phyloP scores from a whole-genome alignment of 1,284 basidiomycete species.

The Leccinum holopus region DNA sequence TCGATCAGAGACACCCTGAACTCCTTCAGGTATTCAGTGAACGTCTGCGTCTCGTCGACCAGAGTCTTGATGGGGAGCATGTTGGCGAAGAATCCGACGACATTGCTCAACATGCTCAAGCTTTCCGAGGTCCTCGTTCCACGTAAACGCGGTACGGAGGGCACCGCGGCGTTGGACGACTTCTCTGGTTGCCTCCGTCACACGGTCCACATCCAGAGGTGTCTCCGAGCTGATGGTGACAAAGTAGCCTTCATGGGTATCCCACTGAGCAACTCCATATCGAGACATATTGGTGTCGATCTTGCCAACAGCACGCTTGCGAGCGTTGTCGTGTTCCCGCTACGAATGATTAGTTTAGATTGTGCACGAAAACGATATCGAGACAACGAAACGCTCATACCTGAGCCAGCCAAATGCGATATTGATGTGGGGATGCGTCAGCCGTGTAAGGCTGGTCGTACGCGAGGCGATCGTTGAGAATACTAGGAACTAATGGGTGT shows the following conservation, averaged over 20 bases:
- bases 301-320: slow-evolving; percentile 20
- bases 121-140: slow-evolving; percentile 29
- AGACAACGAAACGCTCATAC: slow-evolving; percentile 16
- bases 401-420: slow-evolving; percentile 33
- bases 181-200: slow-evolving; percentile 26
- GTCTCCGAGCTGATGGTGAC: slow-evolving; percentile 24
- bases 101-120: slow-evolving; percentile 24
- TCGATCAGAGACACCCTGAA: slow-evolving; percentile 23
- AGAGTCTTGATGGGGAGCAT: slow-evolving; percentile 31
- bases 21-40: slow-evolving; percentile 20
- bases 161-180: slow-evolving; percentile 29
- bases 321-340: slow-evolving; percentile 25
- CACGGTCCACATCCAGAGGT: slow-evolving; percentile 24
- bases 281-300: slow-evolving; percentile 28
- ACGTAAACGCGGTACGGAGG: slow-evolving; percentile 27
- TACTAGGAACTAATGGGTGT: slow-evolving; percentile 25
- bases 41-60: slow-evolving; percentile 22
- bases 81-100: slow-evolving; percentile 31
- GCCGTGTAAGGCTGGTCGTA: slow-evolving; percentile 32
- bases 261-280: slow-evolving; percentile 32
- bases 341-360: not conserved
- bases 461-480: slow-evolving; percentile 30
- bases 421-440: slow-evolving; percentile 32
- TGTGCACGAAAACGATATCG: no score
- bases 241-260: slow-evolving; percentile 30